A percentile compares a stretch with the other conserved stretches of the same genome.
Evolutionary conservation across 1,284 basidiomycete genomes (phyloP).

Genomic region (Moesziomyces globuligerus): DNA sequence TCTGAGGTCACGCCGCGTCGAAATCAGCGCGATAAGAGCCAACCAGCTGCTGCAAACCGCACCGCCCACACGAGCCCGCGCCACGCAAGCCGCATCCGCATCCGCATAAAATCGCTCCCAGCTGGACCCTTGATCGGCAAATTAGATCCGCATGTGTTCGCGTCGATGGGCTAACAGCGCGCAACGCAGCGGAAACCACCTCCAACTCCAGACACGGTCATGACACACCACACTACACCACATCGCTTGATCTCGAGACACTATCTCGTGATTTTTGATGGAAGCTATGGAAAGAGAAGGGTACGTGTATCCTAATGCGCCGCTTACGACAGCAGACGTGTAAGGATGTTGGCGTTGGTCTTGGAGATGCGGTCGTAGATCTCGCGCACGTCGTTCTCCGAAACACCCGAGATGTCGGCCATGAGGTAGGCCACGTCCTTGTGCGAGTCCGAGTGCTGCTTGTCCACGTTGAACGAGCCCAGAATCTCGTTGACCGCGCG

Average conservation of each 20-base stretch:
- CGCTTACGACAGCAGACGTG: slow-evolving; percentile 35
- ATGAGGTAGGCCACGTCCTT: slow-evolving; percentile 94
- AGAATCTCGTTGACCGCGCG: slow-evolving; percentile 91
- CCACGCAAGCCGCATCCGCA: slow-evolving; percentile 7
- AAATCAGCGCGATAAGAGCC: too few species aligned
- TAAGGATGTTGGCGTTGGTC: slow-evolving; percentile 71
- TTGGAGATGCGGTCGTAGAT: slow-evolving; percentile 84
- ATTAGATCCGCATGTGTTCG: not conserved
- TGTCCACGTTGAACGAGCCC: slow-evolving; percentile 96
- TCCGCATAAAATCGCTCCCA: not conserved
- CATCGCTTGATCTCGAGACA: too few species aligned
- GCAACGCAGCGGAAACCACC: too few species aligned
- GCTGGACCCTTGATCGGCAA: slow-evolving; percentile 11
- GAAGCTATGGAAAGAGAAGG: not conserved
- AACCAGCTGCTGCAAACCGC: too few species aligned
- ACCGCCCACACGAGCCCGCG: too few species aligned
- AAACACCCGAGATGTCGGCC: slow-evolving; percentile 93
- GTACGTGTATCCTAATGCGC: not conserved
- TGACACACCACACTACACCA: too few species aligned
- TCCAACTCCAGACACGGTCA: too few species aligned
- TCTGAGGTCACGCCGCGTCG: too few species aligned
- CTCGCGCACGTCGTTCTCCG: slow-evolving; percentile 80
- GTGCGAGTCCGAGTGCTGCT: slow-evolving; percentile 97
- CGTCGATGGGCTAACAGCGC: too few species aligned
- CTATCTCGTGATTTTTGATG: too few species aligned